Evolutionary conservation across 768 basidiomycete genomes (phyloP), one percentile per base, ranked within the genome.

Genomic region (Grammothele lineata): DNA sequence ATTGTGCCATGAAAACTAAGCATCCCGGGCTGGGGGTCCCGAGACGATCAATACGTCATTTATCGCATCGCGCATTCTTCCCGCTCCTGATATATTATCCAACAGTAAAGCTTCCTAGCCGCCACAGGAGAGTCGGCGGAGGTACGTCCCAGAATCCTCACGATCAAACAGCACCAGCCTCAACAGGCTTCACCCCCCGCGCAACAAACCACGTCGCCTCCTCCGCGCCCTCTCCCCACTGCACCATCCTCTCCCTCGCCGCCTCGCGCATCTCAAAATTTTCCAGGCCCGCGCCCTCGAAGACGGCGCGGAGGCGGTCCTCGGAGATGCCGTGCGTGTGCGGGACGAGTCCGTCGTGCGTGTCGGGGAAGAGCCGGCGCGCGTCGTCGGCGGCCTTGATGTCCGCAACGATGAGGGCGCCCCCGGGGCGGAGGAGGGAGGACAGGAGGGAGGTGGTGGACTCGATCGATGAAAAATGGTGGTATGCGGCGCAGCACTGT

Each of bases 401-500:
- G 51, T 88, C 87, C 3, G 73, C 63, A 6, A 88, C 76, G 33
- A 87, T 64, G 0, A 89, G 67, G 19, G 66, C 62, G 2, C 83
- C 87, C 1, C 77, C 74, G 0, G 81, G 79, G 48, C 80, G 83
- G 51, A 89, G 68, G 57, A 80, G 79, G 36, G 63, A 64, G 1
- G 66, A 69, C 10, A 89, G 70, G 3, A 64, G 64, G 8, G 65
- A 65, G 5, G 86, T 87, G 18, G 75, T 74, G 8, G 63, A 61
- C 10, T 68, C 65, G 53, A 80, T 72, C 22, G 74, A 73, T 6
- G 66, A 44, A 45, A 86, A 72, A 59, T 86, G 84, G 51, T 86
- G 84, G 55, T 85, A 86, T 3, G 85, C 70, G 21, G 70, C 65
- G 5, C 75, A 68, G 54, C 85, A 88, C 86, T 88, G 52, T 30